Evolutionary conservation across 2,329 filamentous ascomycete species (phyloP).

Genomic region (Cercospora sp.): DNA sequence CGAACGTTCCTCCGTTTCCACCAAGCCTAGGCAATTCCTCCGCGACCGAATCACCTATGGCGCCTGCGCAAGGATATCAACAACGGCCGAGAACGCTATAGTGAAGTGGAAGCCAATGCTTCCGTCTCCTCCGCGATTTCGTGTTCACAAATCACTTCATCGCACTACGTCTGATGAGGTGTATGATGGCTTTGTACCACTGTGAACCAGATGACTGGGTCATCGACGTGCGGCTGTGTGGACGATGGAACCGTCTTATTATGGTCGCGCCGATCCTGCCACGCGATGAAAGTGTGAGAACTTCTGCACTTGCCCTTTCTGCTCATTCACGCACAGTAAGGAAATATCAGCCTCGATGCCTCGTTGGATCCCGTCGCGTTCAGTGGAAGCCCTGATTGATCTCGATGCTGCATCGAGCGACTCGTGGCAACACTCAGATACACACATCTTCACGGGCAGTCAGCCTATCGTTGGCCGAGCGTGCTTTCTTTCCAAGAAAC

Average conservation of each 20-base stretch:
- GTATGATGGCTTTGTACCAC: background rate
- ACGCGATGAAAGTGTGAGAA: background rate
- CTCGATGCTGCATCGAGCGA: background rate
- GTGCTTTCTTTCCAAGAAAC: constrained; percentile 15
- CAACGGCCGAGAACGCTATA: background rate
- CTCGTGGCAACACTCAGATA: background rate
- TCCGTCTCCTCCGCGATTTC: background rate
- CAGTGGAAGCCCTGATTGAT: constrained; percentile 8
- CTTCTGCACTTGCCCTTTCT: background rate
- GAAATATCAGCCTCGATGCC: constrained; percentile 6
- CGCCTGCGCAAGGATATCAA: background rate
- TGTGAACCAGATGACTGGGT: background rate
- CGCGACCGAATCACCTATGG: background rate
- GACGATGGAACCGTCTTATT: background rate
- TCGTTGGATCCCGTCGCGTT: constrained; percentile 8
- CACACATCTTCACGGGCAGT: constrained; percentile 12
- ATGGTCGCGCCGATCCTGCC: background rate
- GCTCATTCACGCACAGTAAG: background rate
- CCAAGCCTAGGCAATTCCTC: background rate
- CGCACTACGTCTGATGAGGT: background rate
- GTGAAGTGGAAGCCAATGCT: background rate
- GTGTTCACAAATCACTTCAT: background rate
- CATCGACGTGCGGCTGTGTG: background rate
- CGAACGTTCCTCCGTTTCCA: background rate
- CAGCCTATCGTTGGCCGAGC: constrained; percentile 17